Evolutionary conservation across 495 filamentous ascomycete genomes (phyloP), one percentile per base, ranked within the genome.

Genomic region (Trichoderma parareesei): DNA sequence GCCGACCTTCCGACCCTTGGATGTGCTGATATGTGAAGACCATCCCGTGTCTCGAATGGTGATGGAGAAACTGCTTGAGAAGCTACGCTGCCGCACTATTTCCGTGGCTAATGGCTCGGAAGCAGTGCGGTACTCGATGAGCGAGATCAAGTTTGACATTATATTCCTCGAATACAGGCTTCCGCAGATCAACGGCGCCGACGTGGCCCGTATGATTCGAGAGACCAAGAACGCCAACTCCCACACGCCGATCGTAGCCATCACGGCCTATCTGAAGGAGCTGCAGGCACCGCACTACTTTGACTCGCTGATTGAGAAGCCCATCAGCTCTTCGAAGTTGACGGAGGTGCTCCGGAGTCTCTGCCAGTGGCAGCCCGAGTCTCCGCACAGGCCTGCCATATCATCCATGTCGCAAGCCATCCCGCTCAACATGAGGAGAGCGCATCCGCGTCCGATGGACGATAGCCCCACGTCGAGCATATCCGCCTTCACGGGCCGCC

Each of bases 221-320:
- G 92, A 96, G 67, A 96, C 91, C 5, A 91, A 93, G 74, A 96
- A 96, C 74, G 84, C 89, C 27, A 98, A 98, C 71, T 85, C 88
- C n/a, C 85, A 91, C 69, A 98, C 94, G 0, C 94, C 94, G 2
- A 94, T 98, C 68, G 91, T 98, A 57, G 91, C 92, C 59, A 91
- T 98, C n/a, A 98, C 94, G 14, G 92, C 94, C 48, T 98, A 98
- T 75, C 79, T 98, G 14, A 98, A 97, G 69, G 94, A 98, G 70
- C 82, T 98, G 20, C 92, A 90, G 43, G 91, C 92, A 65, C 90
- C 90, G 10, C 92, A 98, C 78, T 88, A 97, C 74, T 98, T 98
- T 69, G 91, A 97, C 70, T 88, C 88, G 10, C 82, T 98, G 60
- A 91, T 98, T 60, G 91, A 98, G 74, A 98, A 98, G 74, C 94